These are phyloP conservation scores for Cytospora piceicola DNA, from an alignment of 2,329 filamentous ascomycete species.

Conservation along the genomic window DNA sequence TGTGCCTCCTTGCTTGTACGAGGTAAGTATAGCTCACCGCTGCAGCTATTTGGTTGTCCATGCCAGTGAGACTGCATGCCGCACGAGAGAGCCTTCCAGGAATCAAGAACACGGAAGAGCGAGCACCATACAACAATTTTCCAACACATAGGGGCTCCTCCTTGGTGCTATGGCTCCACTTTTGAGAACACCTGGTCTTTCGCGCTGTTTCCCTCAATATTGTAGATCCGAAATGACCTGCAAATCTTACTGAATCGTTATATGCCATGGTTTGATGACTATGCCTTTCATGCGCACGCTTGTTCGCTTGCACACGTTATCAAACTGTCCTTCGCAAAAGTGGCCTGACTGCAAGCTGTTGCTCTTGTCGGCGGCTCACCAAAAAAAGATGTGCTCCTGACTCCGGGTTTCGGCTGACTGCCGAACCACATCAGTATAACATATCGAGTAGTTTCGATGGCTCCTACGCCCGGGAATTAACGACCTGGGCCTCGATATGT, in stretches of 20 bases:
- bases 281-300: neutral
- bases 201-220: neutral
- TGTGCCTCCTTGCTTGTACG: neutral
- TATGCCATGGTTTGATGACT: neutral
- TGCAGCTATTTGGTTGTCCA: neutral
- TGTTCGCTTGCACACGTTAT: neutral
- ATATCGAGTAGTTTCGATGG: neutral
- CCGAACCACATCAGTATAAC: neutral
- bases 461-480: neutral
- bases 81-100: neutral
- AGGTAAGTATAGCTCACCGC: neutral
- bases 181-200: neutral
- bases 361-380: neutral
- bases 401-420: neutral
- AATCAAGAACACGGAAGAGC: neutral
- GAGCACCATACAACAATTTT: neutral
- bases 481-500: neutral
- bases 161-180: neutral
- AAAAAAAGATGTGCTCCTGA: neutral
- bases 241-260: constrained; percentile 3
- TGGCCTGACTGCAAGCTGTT: neutral
- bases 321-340: neutral
- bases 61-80: neutral
- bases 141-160: neutral
- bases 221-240: constrained; percentile 1